phyloP scores from a whole-genome alignment of 2,329 filamentous ascomycete genomes.

The Cytospora chrysosperma region DNA sequence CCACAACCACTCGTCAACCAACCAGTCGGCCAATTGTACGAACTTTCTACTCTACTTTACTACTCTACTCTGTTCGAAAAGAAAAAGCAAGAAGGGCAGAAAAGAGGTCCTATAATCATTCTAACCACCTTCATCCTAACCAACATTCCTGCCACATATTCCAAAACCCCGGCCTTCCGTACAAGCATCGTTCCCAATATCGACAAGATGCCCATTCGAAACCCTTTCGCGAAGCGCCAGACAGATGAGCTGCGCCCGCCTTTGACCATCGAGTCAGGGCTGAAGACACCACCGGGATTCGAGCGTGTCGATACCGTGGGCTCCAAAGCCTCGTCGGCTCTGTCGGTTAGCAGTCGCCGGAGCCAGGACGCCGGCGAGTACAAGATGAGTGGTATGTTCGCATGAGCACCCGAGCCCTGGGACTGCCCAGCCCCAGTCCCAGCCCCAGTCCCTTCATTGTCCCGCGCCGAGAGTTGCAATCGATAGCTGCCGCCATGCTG shows the following conservation, averaged over 20 bases:
- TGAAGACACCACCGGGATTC: slow-evolving; percentile 45
- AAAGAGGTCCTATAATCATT: not conserved
- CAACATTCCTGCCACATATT: not conserved
- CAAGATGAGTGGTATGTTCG: slow-evolving; percentile 71
- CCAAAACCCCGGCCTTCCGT: slow-evolving; percentile 10
- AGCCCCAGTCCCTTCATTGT: slow-evolving; percentile 1
- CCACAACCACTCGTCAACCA: too few species aligned
- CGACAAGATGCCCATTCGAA: slow-evolving; percentile 66
- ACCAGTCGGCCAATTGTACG: too few species aligned
- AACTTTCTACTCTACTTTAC: not conserved
- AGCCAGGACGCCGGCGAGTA: slow-evolving; percentile 69
- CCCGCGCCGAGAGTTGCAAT: slow-evolving; percentile 14
- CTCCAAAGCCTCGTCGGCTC: slow-evolving; percentile 59
- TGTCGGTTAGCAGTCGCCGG: slow-evolving; percentile 57
- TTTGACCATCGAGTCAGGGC: slow-evolving; percentile 39
- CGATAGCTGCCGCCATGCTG: slow-evolving; percentile 2
- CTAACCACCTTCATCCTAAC: not conserved
- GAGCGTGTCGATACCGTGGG: slow-evolving; percentile 63
- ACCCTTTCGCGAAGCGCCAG: slow-evolving; percentile 65
- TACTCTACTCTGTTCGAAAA: too few species aligned
- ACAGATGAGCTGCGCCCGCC: slow-evolving; percentile 49
- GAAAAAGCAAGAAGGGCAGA: not conserved
- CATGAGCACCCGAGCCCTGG: slow-evolving; percentile 7
- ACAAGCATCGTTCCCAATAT: not conserved
- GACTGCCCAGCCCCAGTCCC: not conserved